These are phyloP conservation scores for Punctularia strigosozonata DNA, from an alignment of 768 basidiomycete species.

Conservation along the genomic window DNA sequence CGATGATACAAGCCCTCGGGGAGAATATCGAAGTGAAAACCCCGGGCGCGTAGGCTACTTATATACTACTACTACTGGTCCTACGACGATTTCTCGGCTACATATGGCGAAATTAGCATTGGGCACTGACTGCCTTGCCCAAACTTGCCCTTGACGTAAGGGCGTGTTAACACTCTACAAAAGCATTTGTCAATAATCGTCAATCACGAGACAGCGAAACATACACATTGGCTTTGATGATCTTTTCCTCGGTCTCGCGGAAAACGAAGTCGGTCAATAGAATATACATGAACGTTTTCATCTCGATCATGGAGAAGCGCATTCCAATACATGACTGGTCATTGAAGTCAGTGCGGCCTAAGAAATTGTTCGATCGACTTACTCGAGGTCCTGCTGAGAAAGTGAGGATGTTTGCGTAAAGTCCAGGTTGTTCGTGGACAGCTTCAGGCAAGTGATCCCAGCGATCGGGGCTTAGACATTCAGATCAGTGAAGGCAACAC, in stretches of 20 bases:
- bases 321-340: constrained; percentile 71
- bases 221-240: constrained; percentile 64
- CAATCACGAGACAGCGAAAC: constrained; percentile 7
- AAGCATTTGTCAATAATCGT: background rate
- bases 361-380: constrained; percentile 17
- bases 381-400: constrained; percentile 80
- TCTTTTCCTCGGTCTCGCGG: constrained; percentile 63
- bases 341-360: background rate
- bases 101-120: constrained; percentile 12
- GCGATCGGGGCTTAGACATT: constrained; percentile 51
- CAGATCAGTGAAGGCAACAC: background rate
- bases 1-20: too few relatives aligned
- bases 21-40: too few relatives aligned
- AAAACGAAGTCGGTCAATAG: constrained; percentile 64
- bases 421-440: constrained; percentile 55
- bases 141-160: constrained; percentile 17
- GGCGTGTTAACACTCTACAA: constrained; percentile 13
- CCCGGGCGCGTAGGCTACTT: too few relatives aligned
- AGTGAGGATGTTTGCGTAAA: constrained; percentile 58
- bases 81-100: too few relatives aligned
- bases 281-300: constrained; percentile 65
- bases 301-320: constrained; percentile 75
- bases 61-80: too few relatives aligned
- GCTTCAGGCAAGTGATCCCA: constrained; percentile 70
- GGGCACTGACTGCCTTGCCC: constrained; percentile 18